A percentile compares a stretch with the other conserved stretches of the same genome.
These are phyloP conservation scores for Fraxinus albicans DNA, from an alignment of 305 asterid genomes.

Conservation along the genomic window DNA sequence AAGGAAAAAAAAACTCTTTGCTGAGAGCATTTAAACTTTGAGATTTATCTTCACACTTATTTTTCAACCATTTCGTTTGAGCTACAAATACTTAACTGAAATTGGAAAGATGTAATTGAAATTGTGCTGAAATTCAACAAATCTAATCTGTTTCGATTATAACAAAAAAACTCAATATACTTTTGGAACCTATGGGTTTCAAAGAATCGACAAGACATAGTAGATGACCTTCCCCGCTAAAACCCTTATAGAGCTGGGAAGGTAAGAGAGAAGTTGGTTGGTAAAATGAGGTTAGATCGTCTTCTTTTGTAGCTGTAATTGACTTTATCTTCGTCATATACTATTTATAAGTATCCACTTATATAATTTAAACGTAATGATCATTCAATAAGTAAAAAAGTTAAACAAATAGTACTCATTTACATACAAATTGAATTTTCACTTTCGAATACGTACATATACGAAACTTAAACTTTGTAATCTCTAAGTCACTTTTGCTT, in stretches of 20 bases:
- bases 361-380: too few relatives aligned
- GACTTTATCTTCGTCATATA: too few relatives aligned
- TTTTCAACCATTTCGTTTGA: neutral
- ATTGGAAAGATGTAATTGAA: neutral
- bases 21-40: neutral
- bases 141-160: too few relatives aligned
- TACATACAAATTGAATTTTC: too few relatives aligned
- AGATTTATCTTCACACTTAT: neutral
- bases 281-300: neutral
- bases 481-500: conserved; percentile 25
- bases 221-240: too few relatives aligned
- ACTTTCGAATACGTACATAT: too few relatives aligned
- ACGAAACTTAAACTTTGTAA: too few relatives aligned
- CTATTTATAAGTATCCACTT: too few relatives aligned
- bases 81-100: neutral
- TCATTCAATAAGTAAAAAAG: too few relatives aligned
- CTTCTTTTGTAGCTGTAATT: too few relatives aligned
- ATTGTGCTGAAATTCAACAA: too few relatives aligned
- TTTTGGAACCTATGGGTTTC: neutral
- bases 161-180: neutral
- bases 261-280: neutral
- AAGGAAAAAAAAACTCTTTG: neutral
- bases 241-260: neutral
- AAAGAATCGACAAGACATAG: too few relatives aligned
- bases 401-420: neutral